Evolutionary conservation across 345 rosid genomes (phyloP).

Genomic region (Aegle marmelos): DNA sequence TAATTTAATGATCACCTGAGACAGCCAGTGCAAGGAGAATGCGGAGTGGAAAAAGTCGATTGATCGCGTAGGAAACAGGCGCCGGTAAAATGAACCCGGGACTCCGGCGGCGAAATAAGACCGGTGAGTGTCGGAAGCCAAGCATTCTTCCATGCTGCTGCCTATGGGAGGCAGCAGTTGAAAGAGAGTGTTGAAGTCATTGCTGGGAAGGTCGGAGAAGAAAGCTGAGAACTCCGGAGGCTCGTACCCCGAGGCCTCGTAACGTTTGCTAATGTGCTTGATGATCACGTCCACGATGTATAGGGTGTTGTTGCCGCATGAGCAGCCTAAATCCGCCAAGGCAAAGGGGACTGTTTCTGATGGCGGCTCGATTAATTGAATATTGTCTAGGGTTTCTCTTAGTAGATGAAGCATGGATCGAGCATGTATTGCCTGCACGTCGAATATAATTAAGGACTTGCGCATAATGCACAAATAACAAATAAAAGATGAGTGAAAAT

Average conservation of each 20-base stretch:
- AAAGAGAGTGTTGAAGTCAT: conserved; percentile 93
- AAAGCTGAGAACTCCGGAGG: conserved; percentile 81
- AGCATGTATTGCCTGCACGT: conserved; percentile 78
- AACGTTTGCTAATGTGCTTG: conserved; percentile 75
- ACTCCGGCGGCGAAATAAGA: conserved; percentile 82
- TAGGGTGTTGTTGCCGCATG: conserved; percentile 75
- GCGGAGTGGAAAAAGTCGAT: conserved; percentile 86
- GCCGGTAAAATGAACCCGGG: conserved; percentile 82
- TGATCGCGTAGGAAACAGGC: conserved; percentile 81
- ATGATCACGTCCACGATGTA: conserved; percentile 61
- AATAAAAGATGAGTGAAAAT: too few relatives aligned
- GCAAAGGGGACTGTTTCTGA: conserved; percentile 59
- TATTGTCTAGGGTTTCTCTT: conserved; percentile 76
- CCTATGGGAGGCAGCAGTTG: conserved; percentile 78
- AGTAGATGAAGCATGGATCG: conserved; percentile 85
- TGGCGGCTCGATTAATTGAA: conserved; percentile 30
- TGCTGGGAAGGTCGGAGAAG: conserved; percentile 91
- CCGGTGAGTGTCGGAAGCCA: conserved; percentile 69
- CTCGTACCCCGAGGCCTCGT: conserved; percentile 47
- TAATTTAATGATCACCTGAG: conserved; percentile 51
- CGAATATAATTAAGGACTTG: not conserved
- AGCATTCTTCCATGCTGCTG: conserved; percentile 81
- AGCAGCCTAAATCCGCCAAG: conserved; percentile 92
- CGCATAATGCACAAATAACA: not conserved
- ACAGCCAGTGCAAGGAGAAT: conserved; percentile 94